These are phyloP conservation scores for Massariosphaeria phaeospora DNA, from an alignment of 495 filamentous ascomycete genomes.

Conservation along the genomic window DNA sequence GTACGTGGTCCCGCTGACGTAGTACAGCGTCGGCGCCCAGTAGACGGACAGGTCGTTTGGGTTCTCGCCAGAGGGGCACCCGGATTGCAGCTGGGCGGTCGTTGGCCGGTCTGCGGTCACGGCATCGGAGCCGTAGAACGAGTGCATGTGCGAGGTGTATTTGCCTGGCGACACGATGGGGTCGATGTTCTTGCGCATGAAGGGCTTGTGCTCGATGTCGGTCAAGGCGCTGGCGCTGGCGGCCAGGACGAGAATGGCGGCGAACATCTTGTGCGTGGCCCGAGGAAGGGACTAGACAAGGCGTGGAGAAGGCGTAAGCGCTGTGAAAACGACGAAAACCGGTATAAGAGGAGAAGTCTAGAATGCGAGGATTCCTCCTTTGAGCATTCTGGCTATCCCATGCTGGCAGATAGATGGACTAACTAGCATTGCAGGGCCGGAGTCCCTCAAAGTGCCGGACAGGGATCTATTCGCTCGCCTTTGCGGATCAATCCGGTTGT, in stretches of 20 bases:
- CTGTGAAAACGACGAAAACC: too few relatives aligned
- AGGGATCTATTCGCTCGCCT: too few relatives aligned
- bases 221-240: slow-evolving; percentile 8
- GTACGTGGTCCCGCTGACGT: slow-evolving; percentile 14
- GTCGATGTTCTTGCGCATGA: slow-evolving; percentile 23
- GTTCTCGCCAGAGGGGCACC: slow-evolving; percentile 16
- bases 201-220: slow-evolving; percentile 21
- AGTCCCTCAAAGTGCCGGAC: too few relatives aligned
- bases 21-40: slow-evolving; percentile 23
- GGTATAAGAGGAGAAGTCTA: too few relatives aligned
- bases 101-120: slow-evolving; percentile 17
- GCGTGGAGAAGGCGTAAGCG: too few relatives aligned
- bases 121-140: slow-evolving; percentile 19
- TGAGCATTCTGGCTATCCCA: too few relatives aligned
- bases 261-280: too few relatives aligned
- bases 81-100: slow-evolving; percentile 10
- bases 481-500: too few relatives aligned
- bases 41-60: slow-evolving; percentile 18
- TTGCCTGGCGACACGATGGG: slow-evolving; percentile 11
- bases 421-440: too few relatives aligned
- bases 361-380: too few relatives aligned
- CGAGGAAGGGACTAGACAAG: too few relatives aligned
- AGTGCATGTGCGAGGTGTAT: slow-evolving; percentile 23
- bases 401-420: too few relatives aligned
- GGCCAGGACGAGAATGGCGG: background rate